Evolutionary conservation across 2,329 filamentous ascomycete species (phyloP).

Genomic region (Neonectria ditissima): DNA sequence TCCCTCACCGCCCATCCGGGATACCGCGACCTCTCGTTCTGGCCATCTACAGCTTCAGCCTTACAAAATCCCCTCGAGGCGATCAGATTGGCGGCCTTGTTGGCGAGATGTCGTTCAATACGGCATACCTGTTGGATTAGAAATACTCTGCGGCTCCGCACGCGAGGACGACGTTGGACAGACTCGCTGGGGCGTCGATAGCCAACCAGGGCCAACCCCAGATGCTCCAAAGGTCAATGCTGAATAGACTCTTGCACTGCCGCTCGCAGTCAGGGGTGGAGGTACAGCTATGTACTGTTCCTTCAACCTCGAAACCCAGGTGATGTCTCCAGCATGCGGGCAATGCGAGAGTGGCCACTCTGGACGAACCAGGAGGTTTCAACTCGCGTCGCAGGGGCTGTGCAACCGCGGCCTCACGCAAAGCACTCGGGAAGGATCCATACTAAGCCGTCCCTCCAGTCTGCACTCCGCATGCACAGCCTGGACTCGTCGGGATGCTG

Average conservation of each 20-base stretch:
- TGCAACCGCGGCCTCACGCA: neutral
- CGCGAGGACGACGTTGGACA: neutral
- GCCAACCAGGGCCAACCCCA: neutral
- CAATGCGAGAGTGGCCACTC: neutral
- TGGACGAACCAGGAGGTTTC: neutral
- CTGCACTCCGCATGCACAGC: neutral
- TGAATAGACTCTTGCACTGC: neutral
- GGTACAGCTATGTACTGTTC: neutral
- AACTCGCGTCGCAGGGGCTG: neutral
- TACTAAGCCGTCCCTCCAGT: neutral
- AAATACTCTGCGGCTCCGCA: neutral
- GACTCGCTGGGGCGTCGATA: neutral
- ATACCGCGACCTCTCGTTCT: neutral
- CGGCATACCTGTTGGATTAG: neutral
- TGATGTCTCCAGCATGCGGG: neutral
- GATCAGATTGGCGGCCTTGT: neutral
- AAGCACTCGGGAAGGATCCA: neutral
- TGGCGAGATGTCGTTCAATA: neutral
- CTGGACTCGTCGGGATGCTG: neutral
- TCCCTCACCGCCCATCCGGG: constrained; percentile 11
- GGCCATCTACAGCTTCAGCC: neutral
- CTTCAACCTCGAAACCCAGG: neutral
- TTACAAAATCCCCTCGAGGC: too few relatives aligned
- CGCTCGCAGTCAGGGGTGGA: neutral
- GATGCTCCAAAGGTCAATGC: neutral